These are phyloP conservation scores for Dichotomocladium elegans DNA, from an alignment of 371 early-diverging fungal genomes.

Conservation along the genomic window DNA sequence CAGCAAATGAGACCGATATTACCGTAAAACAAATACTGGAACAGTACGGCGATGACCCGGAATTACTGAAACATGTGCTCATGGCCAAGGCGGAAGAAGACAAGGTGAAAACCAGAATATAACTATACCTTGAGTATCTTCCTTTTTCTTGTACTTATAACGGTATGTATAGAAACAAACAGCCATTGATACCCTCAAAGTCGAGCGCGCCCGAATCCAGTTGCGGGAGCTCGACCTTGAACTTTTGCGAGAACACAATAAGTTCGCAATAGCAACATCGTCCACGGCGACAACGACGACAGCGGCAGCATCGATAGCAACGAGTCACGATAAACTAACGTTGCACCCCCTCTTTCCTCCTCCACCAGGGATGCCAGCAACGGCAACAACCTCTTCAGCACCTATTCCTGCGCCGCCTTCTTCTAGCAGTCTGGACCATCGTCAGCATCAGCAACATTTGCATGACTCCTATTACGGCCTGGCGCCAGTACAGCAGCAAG, in stretches of 20 bases:
- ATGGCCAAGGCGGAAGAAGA: constrained; percentile 52
- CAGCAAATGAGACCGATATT: background rate
- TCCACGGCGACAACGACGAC: constrained; percentile 1
- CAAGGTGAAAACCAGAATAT: constrained; percentile 23
- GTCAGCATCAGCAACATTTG: background rate
- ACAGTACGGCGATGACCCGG: constrained; percentile 32
- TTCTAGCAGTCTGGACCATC: background rate
- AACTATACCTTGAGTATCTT: background rate
- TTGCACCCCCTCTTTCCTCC: background rate
- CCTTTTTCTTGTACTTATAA: background rate
- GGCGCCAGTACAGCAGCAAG: constrained; percentile 31
- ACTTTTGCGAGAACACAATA: constrained; percentile 24
- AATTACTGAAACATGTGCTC: constrained; percentile 38
- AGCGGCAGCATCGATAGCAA: too few species aligned
- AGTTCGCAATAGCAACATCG: background rate
- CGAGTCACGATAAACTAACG: too few species aligned
- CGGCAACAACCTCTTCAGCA: background rate
- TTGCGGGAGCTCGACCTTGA: constrained; percentile 34
- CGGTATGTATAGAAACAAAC: constrained; percentile 25
- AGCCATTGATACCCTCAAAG: constrained; percentile 26
- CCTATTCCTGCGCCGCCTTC: background rate
- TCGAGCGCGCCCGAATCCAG: constrained; percentile 35
- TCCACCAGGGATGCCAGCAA: background rate
- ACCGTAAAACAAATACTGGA: constrained; percentile 33
- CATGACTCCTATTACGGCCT: constrained; percentile 6